Conservation (phyloP, 805 yeast species). For the Candida xiaguanensis region DNA sequence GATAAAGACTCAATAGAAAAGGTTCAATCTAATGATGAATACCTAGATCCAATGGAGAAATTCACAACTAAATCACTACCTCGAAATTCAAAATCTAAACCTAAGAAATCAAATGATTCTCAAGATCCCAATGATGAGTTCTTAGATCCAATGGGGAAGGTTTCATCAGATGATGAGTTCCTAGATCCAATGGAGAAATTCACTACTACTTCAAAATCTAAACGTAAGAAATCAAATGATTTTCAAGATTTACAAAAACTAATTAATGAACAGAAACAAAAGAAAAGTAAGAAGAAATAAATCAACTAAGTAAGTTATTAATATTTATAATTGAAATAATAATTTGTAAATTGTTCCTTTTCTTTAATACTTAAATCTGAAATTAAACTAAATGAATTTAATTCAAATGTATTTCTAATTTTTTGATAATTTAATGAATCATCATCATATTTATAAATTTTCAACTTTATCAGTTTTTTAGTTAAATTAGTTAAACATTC, state of each 20-base stretch:
- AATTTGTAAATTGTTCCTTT: constrained; percentile 26
- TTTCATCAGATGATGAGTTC: constrained; percentile 10
- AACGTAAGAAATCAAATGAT: constrained; percentile 2
- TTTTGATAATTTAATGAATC: constrained; percentile 8
- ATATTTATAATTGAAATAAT: constrained; percentile 15
- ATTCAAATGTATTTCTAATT: constrained; percentile 26
- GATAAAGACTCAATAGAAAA: too few relatives aligned
- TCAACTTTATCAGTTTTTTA: constrained; percentile 22
- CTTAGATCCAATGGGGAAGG: background rate
- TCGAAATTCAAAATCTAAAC: too few relatives aligned
- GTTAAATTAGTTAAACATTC: constrained; percentile 20
- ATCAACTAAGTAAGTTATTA: constrained; percentile 3
- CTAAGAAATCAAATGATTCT: too few relatives aligned
- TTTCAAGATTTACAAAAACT: background rate
- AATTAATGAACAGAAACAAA: constrained; percentile 1
- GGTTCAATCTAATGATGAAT: background rate
- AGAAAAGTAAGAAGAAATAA: background rate
- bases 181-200: constrained; percentile 19
- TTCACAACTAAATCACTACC: constrained; percentile 3
- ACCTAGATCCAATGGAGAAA: background rate
- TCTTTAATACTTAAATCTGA: constrained; percentile 24
- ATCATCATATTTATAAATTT: constrained; percentile 22
- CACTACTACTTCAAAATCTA: constrained; percentile 5
- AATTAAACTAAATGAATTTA: constrained; percentile 29
- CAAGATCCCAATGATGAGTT: background rate